These are phyloP conservation scores for Penicillium psychrosexuale DNA, from an alignment of 2,329 filamentous ascomycete genomes.

Conservation along the genomic window DNA sequence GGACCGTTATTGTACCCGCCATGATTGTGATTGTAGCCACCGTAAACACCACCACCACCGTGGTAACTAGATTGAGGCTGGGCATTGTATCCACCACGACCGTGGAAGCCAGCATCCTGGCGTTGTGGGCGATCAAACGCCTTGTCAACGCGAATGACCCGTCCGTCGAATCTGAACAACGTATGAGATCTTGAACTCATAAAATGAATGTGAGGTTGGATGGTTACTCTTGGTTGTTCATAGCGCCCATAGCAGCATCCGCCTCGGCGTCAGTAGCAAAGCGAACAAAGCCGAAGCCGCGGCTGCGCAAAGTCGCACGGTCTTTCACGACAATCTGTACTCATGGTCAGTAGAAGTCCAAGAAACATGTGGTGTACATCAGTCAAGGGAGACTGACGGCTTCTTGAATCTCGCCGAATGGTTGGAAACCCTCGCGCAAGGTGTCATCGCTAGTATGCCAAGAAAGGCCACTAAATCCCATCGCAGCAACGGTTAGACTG, in stretches of 20 bases:
- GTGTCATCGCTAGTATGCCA: constrained; percentile 95
- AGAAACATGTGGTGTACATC: not conserved
- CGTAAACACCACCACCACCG: constrained; percentile 35
- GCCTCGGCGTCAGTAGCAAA: constrained; percentile 57
- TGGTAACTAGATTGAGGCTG: constrained; percentile 35
- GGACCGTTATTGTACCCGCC: constrained; percentile 14
- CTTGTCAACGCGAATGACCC: constrained; percentile 91
- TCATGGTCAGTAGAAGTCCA: constrained; percentile 15
- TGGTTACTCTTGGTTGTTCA: constrained; percentile 66
- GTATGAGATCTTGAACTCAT: constrained; percentile 16
- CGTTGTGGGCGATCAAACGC: constrained; percentile 75
- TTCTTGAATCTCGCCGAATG: constrained; percentile 88
- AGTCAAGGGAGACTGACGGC: constrained; percentile 64
- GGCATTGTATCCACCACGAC: constrained; percentile 47
- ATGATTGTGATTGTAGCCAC: too few relatives aligned
- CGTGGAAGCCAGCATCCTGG: constrained; percentile 49
- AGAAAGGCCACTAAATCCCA: constrained; percentile 72
- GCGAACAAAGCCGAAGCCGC: constrained; percentile 95
- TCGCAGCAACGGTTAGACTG: not conserved
- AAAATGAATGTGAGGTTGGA: constrained; percentile 17
- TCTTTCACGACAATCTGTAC: constrained; percentile 92
- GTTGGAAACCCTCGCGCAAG: constrained; percentile 85
- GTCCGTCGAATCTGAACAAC: constrained; percentile 76
- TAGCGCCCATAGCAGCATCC: constrained; percentile 41
- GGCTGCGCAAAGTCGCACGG: constrained; percentile 91